phyloP scores from a whole-genome alignment of 441 rosid species.

The Erodium trifolium region DNA sequence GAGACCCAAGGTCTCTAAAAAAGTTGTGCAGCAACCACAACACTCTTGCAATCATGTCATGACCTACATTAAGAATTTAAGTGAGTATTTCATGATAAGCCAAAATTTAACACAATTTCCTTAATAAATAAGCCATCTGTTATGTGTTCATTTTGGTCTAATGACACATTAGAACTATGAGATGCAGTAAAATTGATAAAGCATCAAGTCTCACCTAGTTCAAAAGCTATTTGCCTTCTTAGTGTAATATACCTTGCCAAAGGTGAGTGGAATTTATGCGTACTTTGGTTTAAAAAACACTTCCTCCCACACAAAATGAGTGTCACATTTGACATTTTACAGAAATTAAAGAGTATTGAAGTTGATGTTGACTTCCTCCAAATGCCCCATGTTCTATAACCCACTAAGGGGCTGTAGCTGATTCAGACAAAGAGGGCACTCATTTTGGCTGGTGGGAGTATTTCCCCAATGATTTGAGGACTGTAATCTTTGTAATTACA shows the following conservation, averaged over 20 bases:
- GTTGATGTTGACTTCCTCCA: no score
- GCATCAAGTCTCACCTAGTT: background rate
- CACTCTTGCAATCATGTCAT: background rate
- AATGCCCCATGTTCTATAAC: no score
- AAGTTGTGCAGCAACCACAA: background rate
- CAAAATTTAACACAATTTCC: background rate
- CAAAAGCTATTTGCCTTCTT: background rate
- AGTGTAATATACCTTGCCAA: background rate
- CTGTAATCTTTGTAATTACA: background rate
- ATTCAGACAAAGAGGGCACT: background rate
- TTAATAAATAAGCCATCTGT: background rate
- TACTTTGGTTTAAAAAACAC: background rate
- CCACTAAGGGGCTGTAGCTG: no score
- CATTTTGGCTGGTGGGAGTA: background rate
- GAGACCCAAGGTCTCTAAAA: background rate
- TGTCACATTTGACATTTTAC: background rate
- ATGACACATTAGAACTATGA: background rate
- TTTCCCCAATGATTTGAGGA: background rate
- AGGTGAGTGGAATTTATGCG: background rate
- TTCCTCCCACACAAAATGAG: background rate
- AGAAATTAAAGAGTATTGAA: background rate
- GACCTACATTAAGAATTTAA: background rate
- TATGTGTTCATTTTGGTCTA: background rate
- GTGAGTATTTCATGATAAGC: background rate
- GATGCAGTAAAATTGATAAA: background rate